Percentiles rank a stretch among this genome's conserved stretches.
Evolutionary conservation across 1,284 basidiomycete species (phyloP).

Genomic region (Sutorius eximius): DNA sequence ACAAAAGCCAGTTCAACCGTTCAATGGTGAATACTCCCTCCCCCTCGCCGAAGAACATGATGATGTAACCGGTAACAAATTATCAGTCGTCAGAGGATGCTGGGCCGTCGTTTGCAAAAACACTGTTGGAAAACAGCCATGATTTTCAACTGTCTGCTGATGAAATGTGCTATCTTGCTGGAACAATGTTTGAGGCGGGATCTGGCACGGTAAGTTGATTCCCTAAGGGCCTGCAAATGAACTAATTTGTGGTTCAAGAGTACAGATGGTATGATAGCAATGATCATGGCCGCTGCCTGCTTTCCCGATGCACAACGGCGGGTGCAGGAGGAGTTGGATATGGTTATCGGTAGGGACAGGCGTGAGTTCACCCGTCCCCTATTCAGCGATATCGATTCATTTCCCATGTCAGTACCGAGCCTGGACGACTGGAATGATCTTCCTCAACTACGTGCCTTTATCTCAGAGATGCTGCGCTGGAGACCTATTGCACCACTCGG

Average conservation of each 20-base stretch:
- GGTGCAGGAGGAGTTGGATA: neutral
- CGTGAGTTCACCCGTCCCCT: neutral
- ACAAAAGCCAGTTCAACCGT: neutral
- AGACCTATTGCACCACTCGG: constrained; percentile 32
- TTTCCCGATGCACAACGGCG: neutral
- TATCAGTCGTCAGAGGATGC: neutral
- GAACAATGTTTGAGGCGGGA: neutral
- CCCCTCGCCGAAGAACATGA: no score
- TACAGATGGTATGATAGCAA: neutral
- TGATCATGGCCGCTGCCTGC: neutral
- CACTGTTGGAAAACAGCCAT: neutral
- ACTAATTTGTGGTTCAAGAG: neutral
- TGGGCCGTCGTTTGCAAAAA: neutral
- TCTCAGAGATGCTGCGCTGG: constrained; percentile 43
- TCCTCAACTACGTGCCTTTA: constrained; percentile 20
- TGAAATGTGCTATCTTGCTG: constrained; percentile 1
- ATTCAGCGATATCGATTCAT: no score
- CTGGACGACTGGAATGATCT: neutral
- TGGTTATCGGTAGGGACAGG: neutral
- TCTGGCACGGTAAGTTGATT: neutral
- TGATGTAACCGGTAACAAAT: no score
- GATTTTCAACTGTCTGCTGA: neutral
- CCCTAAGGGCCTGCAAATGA: neutral
- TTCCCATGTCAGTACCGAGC: no score
- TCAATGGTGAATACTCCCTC: neutral